phyloP scores from a whole-genome alignment of 2,329 filamentous ascomycete species.

The Corinectria fuckeliana region DNA sequence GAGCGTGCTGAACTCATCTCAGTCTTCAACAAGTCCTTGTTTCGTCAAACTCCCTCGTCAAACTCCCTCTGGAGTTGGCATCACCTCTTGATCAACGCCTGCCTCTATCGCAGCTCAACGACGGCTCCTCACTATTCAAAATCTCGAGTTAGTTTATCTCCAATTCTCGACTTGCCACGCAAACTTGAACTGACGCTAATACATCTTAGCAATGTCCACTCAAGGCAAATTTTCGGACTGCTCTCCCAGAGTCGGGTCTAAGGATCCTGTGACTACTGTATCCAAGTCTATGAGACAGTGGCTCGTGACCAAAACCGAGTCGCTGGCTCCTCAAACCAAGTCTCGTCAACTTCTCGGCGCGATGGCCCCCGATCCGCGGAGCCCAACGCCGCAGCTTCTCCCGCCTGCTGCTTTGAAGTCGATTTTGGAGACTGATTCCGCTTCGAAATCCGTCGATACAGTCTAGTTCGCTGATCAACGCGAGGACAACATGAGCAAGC shows the following conservation, averaged over 20 bases:
- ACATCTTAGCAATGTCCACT: not conserved
- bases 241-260: too few relatives aligned
- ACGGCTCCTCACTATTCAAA: too few relatives aligned
- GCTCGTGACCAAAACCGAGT: not conserved
- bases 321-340: not conserved
- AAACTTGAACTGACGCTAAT: too few relatives aligned
- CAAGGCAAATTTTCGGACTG: not conserved
- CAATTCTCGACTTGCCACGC: too few relatives aligned
- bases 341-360: not conserved
- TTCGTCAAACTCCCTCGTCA: too few relatives aligned
- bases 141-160: too few relatives aligned
- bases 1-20: too few relatives aligned
- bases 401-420: not conserved
- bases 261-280: not conserved
- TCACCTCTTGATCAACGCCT: too few relatives aligned
- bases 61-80: too few relatives aligned
- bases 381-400: not conserved
- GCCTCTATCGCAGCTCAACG: too few relatives aligned
- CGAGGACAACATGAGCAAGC: not conserved
- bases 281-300: not conserved
- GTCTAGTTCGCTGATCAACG: not conserved
- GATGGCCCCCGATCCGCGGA: not conserved
- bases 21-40: too few relatives aligned
- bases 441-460: not conserved
- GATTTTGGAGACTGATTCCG: not conserved